A percentile compares a stretch with the other conserved stretches of the same genome.
Evolutionary conservation across 2,329 filamentous ascomycete species (phyloP).

Genomic region (Byssochlamys sp.): DNA sequence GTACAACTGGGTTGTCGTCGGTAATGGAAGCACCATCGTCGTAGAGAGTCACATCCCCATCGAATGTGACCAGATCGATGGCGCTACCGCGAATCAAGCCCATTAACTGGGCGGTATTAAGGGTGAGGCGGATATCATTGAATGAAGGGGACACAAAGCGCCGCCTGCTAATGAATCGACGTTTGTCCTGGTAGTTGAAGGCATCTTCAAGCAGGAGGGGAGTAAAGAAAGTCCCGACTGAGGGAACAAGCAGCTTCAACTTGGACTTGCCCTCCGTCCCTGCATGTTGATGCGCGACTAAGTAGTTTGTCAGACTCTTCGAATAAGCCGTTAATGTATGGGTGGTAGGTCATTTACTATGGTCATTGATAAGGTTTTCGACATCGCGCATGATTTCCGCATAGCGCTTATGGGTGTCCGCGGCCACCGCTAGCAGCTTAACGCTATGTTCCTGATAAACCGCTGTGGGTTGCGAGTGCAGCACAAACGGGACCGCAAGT

Average conservation of each 20-base stretch:
- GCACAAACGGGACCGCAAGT: slow-evolving; percentile 86
- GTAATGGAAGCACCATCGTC: slow-evolving; percentile 75
- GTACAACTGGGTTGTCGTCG: slow-evolving; percentile 66
- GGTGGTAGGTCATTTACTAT: slow-evolving; percentile 52
- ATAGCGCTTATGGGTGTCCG: slow-evolving; percentile 76
- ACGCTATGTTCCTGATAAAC: slow-evolving; percentile 62
- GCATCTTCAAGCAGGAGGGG: slow-evolving; percentile 75
- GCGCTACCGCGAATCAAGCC: slow-evolving; percentile 66
- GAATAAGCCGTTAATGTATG: background rate
- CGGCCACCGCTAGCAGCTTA: slow-evolving; percentile 60
- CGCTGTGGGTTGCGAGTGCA: slow-evolving; percentile 88
- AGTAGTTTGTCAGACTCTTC: slow-evolving; percentile 2
- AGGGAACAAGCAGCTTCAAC: slow-evolving; percentile 80
- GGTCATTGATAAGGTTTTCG: slow-evolving; percentile 81
- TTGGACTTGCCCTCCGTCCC: slow-evolving; percentile 67
- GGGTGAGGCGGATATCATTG: slow-evolving; percentile 84
- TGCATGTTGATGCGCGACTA: slow-evolving; percentile 62
- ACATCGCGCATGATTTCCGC: slow-evolving; percentile 92
- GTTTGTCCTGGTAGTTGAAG: slow-evolving; percentile 79
- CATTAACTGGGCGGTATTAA: slow-evolving; percentile 93
- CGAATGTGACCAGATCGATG: slow-evolving; percentile 81
- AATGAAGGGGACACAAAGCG: slow-evolving; percentile 93
- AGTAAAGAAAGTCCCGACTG: slow-evolving; percentile 89
- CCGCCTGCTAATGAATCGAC: slow-evolving; percentile 76
- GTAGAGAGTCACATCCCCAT: slow-evolving; percentile 94